Base-by-base conservation (phyloP, 441 rosid genomes). In the Adansonia madagascariensis region DNA sequence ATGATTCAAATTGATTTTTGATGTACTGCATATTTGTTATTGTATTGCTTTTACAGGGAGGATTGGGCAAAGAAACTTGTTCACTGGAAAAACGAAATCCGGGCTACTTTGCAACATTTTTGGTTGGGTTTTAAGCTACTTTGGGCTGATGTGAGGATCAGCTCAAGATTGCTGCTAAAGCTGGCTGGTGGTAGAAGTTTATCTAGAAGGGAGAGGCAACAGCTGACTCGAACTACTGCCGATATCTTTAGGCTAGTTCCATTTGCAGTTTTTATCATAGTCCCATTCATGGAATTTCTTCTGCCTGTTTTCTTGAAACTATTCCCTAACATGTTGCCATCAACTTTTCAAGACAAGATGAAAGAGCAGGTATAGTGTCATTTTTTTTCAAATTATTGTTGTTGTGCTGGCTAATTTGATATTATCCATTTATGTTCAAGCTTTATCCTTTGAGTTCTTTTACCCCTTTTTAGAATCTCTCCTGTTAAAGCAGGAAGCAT, bases 281-380 rank as follows among this genome's bases (percentile, higher is more conserved):
- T 95, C 67, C 99, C 99, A 12, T 94, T 95, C 82, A 95, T 94
- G 95, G 95, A 91, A 85, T 91, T 91, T 77, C 85, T 91, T 82
- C 91, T 91, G 53, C 95, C 95, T 3, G 93, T 95, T 59, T 91
- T 91, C 81, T 85, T 95, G 65, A 91, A 91, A 83, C 49, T 94
- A 53, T 95, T 95, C 76, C 98, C 99, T 59, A 95, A 92, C 86
- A 92, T 95, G 99, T 81, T 95, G 82, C 99, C 99, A n/a, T 95
- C 99, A 47, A 95, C 98, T 35, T 95, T 95, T 84, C 98, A 95
- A 81, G 99, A 95, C 88, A 94, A 90, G 89, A 95, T 95, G 99
- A 94, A 89, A 88, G 97, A 95, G 83, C 91, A 95, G 98, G 99
- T 95, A 87, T 9, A 35, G 15, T 31, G 15, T 46, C 9, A 15